Percentiles rank a stretch among this genome's conserved stretches.
These are phyloP conservation scores for Diaporthe destruens DNA, from an alignment of 2,329 filamentous ascomycete species.

Conservation along the genomic window DNA sequence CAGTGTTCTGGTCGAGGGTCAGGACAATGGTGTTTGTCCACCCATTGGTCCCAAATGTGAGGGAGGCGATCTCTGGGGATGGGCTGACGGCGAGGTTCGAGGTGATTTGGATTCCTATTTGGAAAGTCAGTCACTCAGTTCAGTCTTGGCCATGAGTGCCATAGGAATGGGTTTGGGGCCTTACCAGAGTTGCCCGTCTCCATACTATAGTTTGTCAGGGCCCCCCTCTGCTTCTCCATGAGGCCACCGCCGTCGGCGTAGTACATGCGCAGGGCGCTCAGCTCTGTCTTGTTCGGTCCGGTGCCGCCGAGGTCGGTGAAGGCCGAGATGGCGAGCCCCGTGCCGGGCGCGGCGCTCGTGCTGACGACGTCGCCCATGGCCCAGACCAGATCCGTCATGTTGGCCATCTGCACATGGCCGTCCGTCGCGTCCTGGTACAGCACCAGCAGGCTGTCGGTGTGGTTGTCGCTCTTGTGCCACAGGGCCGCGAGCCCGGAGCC, in stretches of 20 bases:
- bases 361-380: conserved; percentile 15
- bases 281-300: conserved; percentile 27
- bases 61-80: conserved; percentile 39
- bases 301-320: conserved; percentile 37
- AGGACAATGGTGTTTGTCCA: conserved; percentile 41
- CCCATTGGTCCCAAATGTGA: conserved; percentile 39
- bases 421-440: conserved; percentile 38
- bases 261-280: conserved; percentile 38
- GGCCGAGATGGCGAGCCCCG: conserved; percentile 36
- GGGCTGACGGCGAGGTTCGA: conserved; percentile 35
- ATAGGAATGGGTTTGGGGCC: not conserved
- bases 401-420: conserved; percentile 36
- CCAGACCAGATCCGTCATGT: conserved; percentile 38
- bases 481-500: conserved; percentile 38
- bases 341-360: conserved; percentile 35
- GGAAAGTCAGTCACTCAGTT: not conserved
- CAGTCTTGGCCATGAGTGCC: no score
- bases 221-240: conserved; percentile 38
- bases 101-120: conserved; percentile 34
- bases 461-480: conserved; percentile 42
- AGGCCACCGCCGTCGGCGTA: conserved; percentile 27
- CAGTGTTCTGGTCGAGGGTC: conserved; percentile 34
- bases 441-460: conserved; percentile 40
- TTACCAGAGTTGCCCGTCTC: conserved; percentile 39
- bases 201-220: conserved; percentile 24